Percentiles rank a stretch among this genome's conserved stretches.
These are phyloP conservation scores for Puccinellia tenuiflora DNA, from an alignment of 176 grass and related monocot species.

Conservation along the genomic window DNA sequence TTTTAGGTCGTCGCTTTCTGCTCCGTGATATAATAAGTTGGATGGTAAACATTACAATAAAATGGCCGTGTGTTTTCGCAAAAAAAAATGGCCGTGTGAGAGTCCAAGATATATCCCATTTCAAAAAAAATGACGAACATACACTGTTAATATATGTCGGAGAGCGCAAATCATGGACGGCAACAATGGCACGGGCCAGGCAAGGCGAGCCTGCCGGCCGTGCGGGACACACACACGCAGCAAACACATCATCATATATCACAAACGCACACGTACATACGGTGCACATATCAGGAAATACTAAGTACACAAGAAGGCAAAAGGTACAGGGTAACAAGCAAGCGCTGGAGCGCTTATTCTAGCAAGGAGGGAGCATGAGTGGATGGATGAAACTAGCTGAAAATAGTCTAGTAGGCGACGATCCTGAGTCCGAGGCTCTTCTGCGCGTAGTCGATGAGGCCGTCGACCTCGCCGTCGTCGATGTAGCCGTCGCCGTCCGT, in stretches of 20 bases:
- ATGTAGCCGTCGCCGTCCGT: slow-evolving; percentile 62
- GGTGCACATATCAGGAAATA: neutral
- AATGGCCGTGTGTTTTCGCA: no score
- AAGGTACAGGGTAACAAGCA: neutral
- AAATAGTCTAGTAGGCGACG: slow-evolving; percentile 43
- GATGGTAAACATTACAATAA: no score
- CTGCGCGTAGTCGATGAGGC: slow-evolving; percentile 77
- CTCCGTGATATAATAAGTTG: no score
- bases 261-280: neutral
- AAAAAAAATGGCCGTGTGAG: no score
- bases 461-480: slow-evolving; percentile 63
- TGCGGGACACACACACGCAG: neutral
- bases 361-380: neutral
- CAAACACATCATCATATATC: slow-evolving; percentile 10
- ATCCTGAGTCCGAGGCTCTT: slow-evolving; percentile 67
- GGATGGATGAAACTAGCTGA: neutral
- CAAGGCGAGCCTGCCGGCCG: neutral
- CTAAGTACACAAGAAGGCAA: neutral
- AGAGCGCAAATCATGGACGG: neutral
- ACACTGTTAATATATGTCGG: no score
- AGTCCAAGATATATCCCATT: no score
- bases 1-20: no score
- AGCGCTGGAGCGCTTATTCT: slow-evolving; percentile 26
- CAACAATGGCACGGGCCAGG: neutral
- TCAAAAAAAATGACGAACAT: no score